Percentiles rank a stretch among this genome's conserved stretches.
These are phyloP conservation scores for Botryosphaeria agaves DNA, from an alignment of 2,329 filamentous ascomycete genomes.

Conservation along the genomic window DNA sequence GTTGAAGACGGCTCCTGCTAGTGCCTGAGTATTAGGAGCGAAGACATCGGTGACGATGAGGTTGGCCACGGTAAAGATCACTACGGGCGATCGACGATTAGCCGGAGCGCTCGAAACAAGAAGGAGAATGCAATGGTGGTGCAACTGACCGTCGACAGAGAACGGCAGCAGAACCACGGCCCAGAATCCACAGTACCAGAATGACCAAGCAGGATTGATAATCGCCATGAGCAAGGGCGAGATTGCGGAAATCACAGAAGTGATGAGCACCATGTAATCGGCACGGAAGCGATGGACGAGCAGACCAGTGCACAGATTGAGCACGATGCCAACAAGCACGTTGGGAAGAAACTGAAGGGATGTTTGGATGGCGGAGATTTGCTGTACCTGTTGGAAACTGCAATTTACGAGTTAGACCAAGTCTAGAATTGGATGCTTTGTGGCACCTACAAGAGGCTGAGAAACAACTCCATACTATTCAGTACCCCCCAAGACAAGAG, in stretches of 20 bases:
- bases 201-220: conserved; percentile 25
- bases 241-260: conserved; percentile 15
- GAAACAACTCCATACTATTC: conserved; percentile 19
- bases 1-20: conserved; percentile 29
- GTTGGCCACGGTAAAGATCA: conserved; percentile 25
- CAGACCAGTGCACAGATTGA: conserved; percentile 28
- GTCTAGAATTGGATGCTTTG: too few species aligned
- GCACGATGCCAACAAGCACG: conserved; percentile 19
- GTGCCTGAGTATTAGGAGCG: conserved; percentile 21
- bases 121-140: background rate
- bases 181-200: conserved; percentile 29
- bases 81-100: background rate
- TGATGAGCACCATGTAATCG: conserved; percentile 23
- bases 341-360: conserved; percentile 26
- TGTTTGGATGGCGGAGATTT: conserved; percentile 15
- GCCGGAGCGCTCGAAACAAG: background rate
- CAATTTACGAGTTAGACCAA: too few species aligned
- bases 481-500: conserved; percentile 20
- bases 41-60: conserved; percentile 25
- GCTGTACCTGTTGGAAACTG: conserved; percentile 25
- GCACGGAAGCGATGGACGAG: conserved; percentile 27
- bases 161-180: conserved; percentile 25
- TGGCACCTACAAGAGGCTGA: conserved; percentile 26
- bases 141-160: conserved; percentile 24
- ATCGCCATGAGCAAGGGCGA: conserved; percentile 29